Conservation (phyloP, 2,329 filamentous ascomycete genomes). For the Dactylella cylindrospora region DNA sequence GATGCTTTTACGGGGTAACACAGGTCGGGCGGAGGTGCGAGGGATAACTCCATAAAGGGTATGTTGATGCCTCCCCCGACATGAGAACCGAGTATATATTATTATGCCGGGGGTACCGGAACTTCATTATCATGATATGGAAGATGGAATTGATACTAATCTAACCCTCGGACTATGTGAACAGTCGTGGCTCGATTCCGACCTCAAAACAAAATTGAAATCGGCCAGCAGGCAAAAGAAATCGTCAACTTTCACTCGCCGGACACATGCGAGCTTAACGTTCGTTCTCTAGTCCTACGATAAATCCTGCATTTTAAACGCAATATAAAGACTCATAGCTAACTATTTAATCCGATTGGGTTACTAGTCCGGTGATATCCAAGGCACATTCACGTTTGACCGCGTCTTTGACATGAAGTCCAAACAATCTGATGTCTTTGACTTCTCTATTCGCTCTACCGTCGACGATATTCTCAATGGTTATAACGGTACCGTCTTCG, state of each 20-base stretch:
- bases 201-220: constrained; percentile 92
- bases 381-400: constrained; percentile 89
- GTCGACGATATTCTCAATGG: constrained; percentile 98
- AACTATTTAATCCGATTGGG: neutral
- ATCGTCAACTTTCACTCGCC: constrained; percentile 86
- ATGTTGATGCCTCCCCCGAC: constrained; percentile 47
- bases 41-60: constrained; percentile 60
- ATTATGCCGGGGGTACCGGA: neutral
- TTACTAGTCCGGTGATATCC: constrained; percentile 50
- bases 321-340: neutral
- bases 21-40: constrained; percentile 49
- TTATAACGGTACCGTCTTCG: constrained; percentile 98
- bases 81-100: neutral
- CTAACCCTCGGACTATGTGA: constrained; percentile 63
- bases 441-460: constrained; percentile 93
- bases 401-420: constrained; percentile 94
- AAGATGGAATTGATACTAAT: constrained; percentile 19
- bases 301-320: too few relatives aligned
- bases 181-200: constrained; percentile 95
- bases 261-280: constrained; percentile 83
- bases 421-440: constrained; percentile 89
- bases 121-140: neutral
- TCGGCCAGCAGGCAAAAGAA: constrained; percentile 83
- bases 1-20: constrained; percentile 2
- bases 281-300: constrained; percentile 53